phyloP scores from a whole-genome alignment of 805 yeast genomes.

The Diddensiella santjacobensis region DNA sequence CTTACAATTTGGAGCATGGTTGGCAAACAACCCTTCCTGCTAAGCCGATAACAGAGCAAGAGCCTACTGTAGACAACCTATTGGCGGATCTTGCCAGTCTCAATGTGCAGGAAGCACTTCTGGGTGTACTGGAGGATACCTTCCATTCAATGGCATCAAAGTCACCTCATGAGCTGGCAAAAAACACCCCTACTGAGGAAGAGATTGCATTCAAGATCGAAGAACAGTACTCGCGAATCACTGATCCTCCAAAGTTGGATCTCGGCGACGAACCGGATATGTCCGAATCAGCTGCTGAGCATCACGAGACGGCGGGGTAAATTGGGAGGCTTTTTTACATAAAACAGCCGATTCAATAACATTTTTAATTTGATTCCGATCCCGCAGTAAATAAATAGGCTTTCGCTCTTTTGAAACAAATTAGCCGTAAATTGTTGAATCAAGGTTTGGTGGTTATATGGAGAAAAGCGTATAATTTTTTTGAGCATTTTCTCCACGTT shows the following conservation, averaged over 20 bases:
- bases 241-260: slow-evolving; percentile 1
- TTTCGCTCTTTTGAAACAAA: too few species aligned
- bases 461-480: too few species aligned
- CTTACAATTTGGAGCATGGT: background rate
- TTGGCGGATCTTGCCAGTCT: background rate
- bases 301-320: too few species aligned
- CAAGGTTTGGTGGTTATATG: too few species aligned
- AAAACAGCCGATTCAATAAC: too few species aligned
- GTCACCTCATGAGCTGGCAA: background rate
- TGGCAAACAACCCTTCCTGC: background rate
- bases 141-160: background rate
- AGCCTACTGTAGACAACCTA: background rate
- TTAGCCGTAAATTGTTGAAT: too few species aligned
- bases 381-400: too few species aligned
- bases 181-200: background rate
- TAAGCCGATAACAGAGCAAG: background rate
- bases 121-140: background rate
- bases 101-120: background rate
- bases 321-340: too few species aligned
- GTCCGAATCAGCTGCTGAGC: background rate
- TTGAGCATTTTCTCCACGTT: too few species aligned
- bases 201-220: background rate
- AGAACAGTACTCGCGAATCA: background rate
- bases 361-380: too few species aligned
- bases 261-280: background rate